Base-by-base conservation (phyloP, 768 basidiomycete genomes). In the Macrolepiota dolichaula region DNA sequence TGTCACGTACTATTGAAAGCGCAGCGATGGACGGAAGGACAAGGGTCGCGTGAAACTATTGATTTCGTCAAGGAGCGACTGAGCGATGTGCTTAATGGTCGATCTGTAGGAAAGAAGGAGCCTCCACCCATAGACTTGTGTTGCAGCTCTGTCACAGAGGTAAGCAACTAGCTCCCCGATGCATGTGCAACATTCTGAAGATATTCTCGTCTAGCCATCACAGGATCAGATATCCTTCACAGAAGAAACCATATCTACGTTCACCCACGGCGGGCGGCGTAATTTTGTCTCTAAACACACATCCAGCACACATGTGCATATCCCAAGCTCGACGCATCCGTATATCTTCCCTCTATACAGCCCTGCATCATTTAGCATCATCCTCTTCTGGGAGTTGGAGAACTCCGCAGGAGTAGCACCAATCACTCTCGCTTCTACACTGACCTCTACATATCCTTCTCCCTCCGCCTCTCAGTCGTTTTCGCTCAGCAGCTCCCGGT, bases 331-430 rank as follows among this genome's bases (percentile, higher is more conserved):
- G 2, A 78, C 79, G 0, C 77, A 85, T 66, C 76, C 81, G 0
- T 70, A 71, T 35, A 82, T 94, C 51, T 98, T 97, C 71, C 92
- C 95, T 1, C 79, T 97, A 3, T 86, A 89, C 73, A 82, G 89
- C 64, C 91, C 94, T 0, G 71, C 80, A 22, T 78, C 86, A 5
- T 75, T 95, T 46, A 91, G 95, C 69, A 66, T 95, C 49, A 64
- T 91, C 59, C 65, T 96, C 47, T 87, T 85, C 70, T 98, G 93
- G 92, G 81, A 84, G 57, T 79, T 92, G 22, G 80, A 87, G 0
- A 74, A 79, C 6, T 44, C 53, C 10, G 19, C 27, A 15, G 29
- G 29, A 35, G 15, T 29, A 22, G 19, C 15, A n/a, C 42, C 42
- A 6, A 50, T 47, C 29, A 40, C 37, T 12, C 36, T 59, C 22